Evolutionary conservation across 2,329 filamentous ascomycete genomes (phyloP).

Genomic region (Orbilia brochopaga): DNA sequence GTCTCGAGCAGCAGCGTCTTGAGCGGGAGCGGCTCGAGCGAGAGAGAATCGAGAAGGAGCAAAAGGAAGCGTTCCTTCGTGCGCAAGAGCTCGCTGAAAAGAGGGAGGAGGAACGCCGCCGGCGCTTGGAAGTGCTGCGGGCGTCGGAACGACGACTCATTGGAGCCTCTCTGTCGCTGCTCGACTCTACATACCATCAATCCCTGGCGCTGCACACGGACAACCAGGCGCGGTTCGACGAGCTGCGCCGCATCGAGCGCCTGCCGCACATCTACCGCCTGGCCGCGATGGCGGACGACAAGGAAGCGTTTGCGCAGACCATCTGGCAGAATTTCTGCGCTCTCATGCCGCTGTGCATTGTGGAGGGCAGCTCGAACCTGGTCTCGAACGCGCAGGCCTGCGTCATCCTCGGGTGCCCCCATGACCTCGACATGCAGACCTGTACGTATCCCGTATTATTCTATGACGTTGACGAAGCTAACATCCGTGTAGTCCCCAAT

Average conservation of each 20-base stretch:
- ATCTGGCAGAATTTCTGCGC: constrained; percentile 29
- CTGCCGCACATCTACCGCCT: constrained; percentile 33
- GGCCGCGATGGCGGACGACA: constrained; percentile 17
- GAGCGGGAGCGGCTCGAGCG: no score
- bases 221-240: constrained; percentile 26
- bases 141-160: constrained; percentile 13
- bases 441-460: constrained; percentile 17
- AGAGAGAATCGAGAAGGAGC: no score
- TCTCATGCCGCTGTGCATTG: constrained; percentile 32
- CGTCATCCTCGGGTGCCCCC: constrained; percentile 35
- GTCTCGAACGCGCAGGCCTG: constrained; percentile 43
- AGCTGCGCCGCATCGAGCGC: constrained; percentile 29
- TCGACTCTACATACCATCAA: constrained; percentile 6
- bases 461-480: constrained; percentile 7
- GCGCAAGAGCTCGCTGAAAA: constrained; percentile 1
- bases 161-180: not conserved
- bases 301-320: constrained; percentile 25
- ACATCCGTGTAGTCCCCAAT: constrained; percentile 14
- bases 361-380: constrained; percentile 29
- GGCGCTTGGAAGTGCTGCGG: constrained; percentile 22
- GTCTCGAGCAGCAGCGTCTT: no score
- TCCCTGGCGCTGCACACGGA: constrained; percentile 6
- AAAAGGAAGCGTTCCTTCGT: no score
- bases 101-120: constrained; percentile 31
- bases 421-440: constrained; percentile 40